Evolutionary conservation across 257 asterid genomes (phyloP).

Genomic region (Eustoma russellianum): DNA sequence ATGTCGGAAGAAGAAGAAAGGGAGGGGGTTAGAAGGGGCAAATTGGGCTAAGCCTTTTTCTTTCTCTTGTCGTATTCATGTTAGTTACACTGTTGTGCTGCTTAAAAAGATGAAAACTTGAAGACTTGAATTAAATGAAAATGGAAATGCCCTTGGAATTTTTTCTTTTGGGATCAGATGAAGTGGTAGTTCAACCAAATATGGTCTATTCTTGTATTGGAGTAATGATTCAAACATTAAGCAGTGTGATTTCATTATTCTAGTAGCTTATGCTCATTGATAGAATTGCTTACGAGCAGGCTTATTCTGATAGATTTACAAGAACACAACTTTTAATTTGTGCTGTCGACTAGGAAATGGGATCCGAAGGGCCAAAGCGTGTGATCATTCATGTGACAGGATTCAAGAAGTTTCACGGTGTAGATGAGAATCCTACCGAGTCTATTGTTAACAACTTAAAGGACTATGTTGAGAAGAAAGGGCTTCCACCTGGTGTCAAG

Average conservation of each 20-base stretch:
- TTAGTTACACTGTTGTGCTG: no score
- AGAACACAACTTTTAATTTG: no score
- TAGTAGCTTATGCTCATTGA: neutral
- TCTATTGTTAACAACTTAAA: constrained; percentile 28
- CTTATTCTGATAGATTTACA: neutral
- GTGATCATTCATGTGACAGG: constrained; percentile 51
- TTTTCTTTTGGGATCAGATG: no score
- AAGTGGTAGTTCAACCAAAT: no score
- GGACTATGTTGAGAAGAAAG: constrained; percentile 30
- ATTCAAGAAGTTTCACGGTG: constrained; percentile 54
- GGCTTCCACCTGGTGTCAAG: constrained; percentile 32
- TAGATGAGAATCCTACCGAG: constrained; percentile 47
- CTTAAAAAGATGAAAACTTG: no score
- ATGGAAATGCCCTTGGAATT: no score
- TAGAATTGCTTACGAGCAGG: constrained; percentile 7
- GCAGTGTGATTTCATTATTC: no score
- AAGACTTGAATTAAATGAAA: no score
- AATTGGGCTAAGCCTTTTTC: no score
- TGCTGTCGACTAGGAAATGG: constrained; percentile 26
- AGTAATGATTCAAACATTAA: no score
- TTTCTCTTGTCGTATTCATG: no score
- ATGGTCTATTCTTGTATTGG: no score
- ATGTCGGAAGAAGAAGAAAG: neutral
- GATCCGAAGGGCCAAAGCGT: constrained; percentile 41
- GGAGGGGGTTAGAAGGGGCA: neutral